Percentiles rank a stretch among this genome's conserved stretches.
These are phyloP conservation scores for Pseudonitzschia delicatissima DNA, from an alignment of 108 stramenopile species.

Conservation along the genomic window DNA sequence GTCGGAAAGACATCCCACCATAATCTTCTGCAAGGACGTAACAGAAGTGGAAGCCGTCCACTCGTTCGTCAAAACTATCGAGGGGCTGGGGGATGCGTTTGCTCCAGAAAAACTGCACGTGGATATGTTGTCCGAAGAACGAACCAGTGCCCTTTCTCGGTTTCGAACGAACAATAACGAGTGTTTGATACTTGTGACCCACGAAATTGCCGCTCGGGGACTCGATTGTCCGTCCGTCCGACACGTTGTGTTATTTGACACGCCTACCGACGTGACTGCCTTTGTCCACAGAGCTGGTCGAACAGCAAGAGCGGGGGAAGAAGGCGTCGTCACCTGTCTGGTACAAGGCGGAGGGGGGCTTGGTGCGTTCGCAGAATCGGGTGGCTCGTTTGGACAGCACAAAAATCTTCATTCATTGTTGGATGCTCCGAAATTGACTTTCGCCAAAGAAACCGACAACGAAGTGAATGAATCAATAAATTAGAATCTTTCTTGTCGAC, in stretches of 20 bases:
- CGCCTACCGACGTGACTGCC: conserved; percentile 80
- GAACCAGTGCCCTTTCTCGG: not conserved
- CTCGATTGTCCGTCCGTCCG: conserved; percentile 88
- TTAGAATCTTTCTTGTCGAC: too few relatives aligned
- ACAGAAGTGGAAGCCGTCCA: not conserved
- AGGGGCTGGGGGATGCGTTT: not conserved
- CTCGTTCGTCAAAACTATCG: not conserved
- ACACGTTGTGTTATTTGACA: conserved; percentile 87
- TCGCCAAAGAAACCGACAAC: too few relatives aligned
- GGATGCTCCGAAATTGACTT: conserved; percentile 1
- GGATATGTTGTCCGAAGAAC: too few relatives aligned
- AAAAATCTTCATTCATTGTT: conserved; percentile 4
- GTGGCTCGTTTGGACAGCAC: not conserved
- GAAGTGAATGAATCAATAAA: too few relatives aligned
- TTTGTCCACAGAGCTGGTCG: conserved; percentile 91
- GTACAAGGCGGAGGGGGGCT: conserved; percentile 28
- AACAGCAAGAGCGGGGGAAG: conserved; percentile 87
- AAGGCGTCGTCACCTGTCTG: conserved; percentile 81
- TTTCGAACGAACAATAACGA: not conserved
- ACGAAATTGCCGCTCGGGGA: conserved; percentile 88
- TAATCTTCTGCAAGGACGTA: conserved; percentile 5
- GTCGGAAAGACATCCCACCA: not conserved
- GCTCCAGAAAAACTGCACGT: not conserved
- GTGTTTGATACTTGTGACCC: conserved; percentile 54
- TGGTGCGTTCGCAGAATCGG: too few relatives aligned